Conservation (phyloP, 2,329 filamentous ascomycete species). For the Hymenoscyphus scutula region DNA sequence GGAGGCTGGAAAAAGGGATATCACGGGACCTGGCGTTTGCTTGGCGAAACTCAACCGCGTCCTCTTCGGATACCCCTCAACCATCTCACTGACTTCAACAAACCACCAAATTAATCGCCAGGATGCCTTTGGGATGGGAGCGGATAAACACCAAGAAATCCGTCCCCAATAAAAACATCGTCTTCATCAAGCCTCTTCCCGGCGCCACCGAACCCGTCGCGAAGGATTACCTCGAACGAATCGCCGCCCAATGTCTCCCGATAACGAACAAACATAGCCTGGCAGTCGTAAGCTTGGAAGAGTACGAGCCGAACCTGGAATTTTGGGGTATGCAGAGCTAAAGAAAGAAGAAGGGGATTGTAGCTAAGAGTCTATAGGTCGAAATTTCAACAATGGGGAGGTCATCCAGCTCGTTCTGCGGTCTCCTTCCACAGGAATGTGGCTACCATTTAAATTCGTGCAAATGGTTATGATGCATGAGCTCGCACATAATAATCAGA, state of each 20-base stretch:
- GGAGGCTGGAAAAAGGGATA: too few species aligned
- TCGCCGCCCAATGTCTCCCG: conserved; percentile 76
- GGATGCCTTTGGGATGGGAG: conserved; percentile 76
- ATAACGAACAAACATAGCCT: conserved; percentile 67
- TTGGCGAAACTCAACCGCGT: not conserved
- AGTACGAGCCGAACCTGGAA: conserved; percentile 76
- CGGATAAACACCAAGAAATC: conserved; percentile 73
- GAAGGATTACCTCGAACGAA: conserved; percentile 70
- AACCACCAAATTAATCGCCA: conserved; percentile 14
- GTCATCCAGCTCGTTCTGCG: conserved; percentile 82
- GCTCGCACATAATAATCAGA: conserved; percentile 82
- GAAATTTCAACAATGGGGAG: conserved; percentile 88
- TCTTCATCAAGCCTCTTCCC: conserved; percentile 79
- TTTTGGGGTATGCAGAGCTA: conserved; percentile 52
- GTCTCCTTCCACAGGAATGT: conserved; percentile 59
- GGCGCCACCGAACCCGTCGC: conserved; percentile 61
- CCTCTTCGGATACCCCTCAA: not conserved
- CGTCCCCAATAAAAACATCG: conserved; percentile 73
- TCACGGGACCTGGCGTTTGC: not conserved
- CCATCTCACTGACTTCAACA: too few species aligned
- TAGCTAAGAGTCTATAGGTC: conserved; percentile 53
- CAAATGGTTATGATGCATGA: conserved; percentile 95
- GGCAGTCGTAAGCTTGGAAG: conserved; percentile 69
- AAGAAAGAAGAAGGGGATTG: not conserved
- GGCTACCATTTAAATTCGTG: conserved; percentile 80